These are phyloP conservation scores for Platanus orientalis DNA, from an alignment of 164 flowering plant genomes.

Conservation along the genomic window DNA sequence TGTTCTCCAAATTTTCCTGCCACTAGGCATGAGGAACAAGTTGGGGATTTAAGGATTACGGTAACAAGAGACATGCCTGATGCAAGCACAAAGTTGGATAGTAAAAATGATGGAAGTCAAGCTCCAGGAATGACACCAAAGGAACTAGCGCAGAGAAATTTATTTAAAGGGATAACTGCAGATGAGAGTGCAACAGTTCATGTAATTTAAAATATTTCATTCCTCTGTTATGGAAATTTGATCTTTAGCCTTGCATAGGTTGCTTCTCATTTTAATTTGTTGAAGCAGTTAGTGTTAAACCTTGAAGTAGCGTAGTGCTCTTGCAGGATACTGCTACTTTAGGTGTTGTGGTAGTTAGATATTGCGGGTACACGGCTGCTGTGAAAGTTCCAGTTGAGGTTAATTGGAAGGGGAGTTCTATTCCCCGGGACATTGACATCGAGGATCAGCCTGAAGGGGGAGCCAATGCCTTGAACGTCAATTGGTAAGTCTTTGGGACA, in stretches of 20 bases:
- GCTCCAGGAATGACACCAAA: constrained; percentile 51
- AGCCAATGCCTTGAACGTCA: constrained; percentile 85
- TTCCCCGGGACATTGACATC: constrained; percentile 57
- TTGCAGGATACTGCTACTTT: constrained; percentile 85
- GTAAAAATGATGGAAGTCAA: constrained; percentile 71
- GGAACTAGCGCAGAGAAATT: constrained; percentile 67
- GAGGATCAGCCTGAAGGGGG: constrained; percentile 91
- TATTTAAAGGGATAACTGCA: constrained; percentile 92
- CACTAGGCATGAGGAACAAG: constrained; percentile 45
- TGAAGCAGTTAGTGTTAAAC: constrained; percentile 4
- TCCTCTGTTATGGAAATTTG: constrained; percentile 4
- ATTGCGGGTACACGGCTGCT: constrained; percentile 76
- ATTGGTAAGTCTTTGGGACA: constrained; percentile 46
- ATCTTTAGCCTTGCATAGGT: not conserved
- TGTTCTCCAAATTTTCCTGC: constrained; percentile 19
- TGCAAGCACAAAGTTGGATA: constrained; percentile 67
- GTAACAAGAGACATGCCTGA: constrained; percentile 64
- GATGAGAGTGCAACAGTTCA: constrained; percentile 75
- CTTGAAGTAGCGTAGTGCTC: constrained; percentile 19
- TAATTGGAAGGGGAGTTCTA: constrained; percentile 43
- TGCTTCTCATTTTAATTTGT: constrained; percentile 4
- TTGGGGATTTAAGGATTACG: constrained; percentile 64
- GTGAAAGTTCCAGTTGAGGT: constrained; percentile 61
- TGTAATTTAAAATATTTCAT: not conserved
- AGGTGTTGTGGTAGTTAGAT: constrained; percentile 78